Percentiles rank a stretch among this genome's conserved stretches.
These are phyloP conservation scores for Pleurotus ostreatus DNA, from an alignment of 768 basidiomycete genomes.

Conservation along the genomic window DNA sequence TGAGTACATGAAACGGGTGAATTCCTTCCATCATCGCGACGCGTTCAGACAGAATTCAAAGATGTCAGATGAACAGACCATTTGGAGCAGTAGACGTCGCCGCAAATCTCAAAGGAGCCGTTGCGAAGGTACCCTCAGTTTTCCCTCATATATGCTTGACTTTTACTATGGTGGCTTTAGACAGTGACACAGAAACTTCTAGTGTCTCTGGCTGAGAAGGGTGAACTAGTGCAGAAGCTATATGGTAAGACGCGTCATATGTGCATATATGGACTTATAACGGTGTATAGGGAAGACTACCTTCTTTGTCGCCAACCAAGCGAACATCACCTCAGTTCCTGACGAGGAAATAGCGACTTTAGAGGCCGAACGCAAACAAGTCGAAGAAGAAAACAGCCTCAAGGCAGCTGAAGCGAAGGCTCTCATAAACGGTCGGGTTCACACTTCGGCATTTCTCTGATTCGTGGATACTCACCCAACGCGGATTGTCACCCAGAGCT, in stretches of 20 bases:
- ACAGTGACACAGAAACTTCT: constrained; percentile 83
- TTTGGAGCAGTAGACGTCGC: constrained; percentile 90
- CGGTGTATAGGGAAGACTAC: constrained; percentile 66
- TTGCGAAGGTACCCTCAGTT: constrained; percentile 50
- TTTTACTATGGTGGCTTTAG: neutral
- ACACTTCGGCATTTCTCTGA: constrained; percentile 11
- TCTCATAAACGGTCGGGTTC: constrained; percentile 35
- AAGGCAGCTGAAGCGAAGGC: constrained; percentile 48
- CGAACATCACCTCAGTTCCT: constrained; percentile 61
- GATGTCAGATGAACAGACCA: constrained; percentile 81
- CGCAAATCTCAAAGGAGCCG: constrained; percentile 86
- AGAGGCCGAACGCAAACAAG: constrained; percentile 50
- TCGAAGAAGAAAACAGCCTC: constrained; percentile 58
- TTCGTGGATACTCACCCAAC: constrained; percentile 13
- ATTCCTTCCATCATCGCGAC: neutral
- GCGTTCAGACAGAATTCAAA: constrained; percentile 6
- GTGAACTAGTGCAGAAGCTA: constrained; percentile 73
- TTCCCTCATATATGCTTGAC: too few relatives aligned
- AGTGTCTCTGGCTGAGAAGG: constrained; percentile 77
- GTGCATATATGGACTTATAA: constrained; percentile 12
- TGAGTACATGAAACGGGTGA: constrained; percentile 74
- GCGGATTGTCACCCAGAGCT: constrained; percentile 45
- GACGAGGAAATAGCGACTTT: constrained; percentile 56
- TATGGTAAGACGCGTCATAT: constrained; percentile 52
- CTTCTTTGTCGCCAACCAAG: constrained; percentile 85